Conservation (phyloP, 1,284 basidiomycete genomes). For the Microbotryum violaceum region DNA sequence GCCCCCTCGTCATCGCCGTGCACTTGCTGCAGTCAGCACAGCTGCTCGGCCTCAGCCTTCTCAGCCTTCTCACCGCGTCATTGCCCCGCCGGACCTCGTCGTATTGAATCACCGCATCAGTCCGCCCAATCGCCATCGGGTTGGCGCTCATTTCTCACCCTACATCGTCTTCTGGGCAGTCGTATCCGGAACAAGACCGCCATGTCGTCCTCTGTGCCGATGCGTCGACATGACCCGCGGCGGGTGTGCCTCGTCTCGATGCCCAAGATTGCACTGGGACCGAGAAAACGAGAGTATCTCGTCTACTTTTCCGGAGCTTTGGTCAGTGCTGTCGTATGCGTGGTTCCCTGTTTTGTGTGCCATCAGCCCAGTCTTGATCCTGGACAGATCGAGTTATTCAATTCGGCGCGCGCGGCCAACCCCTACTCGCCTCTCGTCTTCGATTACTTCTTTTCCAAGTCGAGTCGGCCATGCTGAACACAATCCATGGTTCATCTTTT, state of each 20-base stretch:
- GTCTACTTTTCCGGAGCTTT: constrained; percentile 87
- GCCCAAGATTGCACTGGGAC: constrained; percentile 30
- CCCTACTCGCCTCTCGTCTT: neutral
- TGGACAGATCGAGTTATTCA: neutral
- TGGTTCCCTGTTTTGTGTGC: neutral
- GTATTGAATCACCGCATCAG: too few relatives aligned
- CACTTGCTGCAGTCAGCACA: too few relatives aligned
- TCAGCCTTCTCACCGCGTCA: too few relatives aligned
- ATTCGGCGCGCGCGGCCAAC: neutral
- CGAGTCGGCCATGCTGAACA: neutral
- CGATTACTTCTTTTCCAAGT: neutral
- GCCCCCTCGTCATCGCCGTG: too few relatives aligned
- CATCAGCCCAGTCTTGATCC: too few relatives aligned
- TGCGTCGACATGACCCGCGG: constrained; percentile 27
- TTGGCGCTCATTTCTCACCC: too few relatives aligned
- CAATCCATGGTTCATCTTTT: constrained; percentile 1
- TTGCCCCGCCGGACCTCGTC: too few relatives aligned
- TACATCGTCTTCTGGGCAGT: too few relatives aligned
- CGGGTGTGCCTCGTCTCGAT: constrained; percentile 34
- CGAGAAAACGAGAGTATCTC: constrained; percentile 61
- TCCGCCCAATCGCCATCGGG: too few relatives aligned
- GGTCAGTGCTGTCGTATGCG: constrained; percentile 49
- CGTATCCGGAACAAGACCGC: too few relatives aligned
- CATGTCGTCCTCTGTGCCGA: constrained; percentile 3
- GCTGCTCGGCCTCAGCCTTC: too few relatives aligned